Conservation (phyloP, 371 early-diverging fungal genomes). For the Mortierella polycephala region DNA sequence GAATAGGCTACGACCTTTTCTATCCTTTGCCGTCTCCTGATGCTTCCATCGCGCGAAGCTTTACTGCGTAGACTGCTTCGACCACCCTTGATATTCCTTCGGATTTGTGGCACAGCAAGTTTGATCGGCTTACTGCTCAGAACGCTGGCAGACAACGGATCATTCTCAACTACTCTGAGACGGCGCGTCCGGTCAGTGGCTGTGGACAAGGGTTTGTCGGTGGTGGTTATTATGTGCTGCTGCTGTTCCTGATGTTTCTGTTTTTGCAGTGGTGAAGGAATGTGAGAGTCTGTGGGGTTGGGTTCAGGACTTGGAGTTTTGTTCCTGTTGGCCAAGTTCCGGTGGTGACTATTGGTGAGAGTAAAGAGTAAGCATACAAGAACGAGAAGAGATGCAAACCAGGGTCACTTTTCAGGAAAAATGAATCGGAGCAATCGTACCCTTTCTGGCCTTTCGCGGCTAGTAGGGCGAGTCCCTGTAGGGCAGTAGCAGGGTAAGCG, state of each 20-base stretch:
- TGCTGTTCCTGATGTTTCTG: background rate
- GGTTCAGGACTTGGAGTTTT: too few species aligned
- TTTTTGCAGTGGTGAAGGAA: background rate
- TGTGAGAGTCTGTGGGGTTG: background rate
- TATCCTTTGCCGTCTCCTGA: background rate
- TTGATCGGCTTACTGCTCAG: slow-evolving; percentile 3
- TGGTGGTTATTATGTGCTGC: background rate
- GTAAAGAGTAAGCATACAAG: too few species aligned
- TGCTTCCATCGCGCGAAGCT: background rate
- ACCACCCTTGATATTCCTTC: slow-evolving; percentile 7
- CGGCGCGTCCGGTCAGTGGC: slow-evolving; percentile 2
- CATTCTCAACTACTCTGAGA: slow-evolving; percentile 11
- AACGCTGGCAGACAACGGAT: slow-evolving; percentile 21
- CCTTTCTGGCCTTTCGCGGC: background rate
- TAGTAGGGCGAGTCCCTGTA: background rate
- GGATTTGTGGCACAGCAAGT: background rate
- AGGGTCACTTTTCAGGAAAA: too few species aligned
- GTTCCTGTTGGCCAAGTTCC: too few species aligned
- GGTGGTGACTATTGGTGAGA: too few species aligned
- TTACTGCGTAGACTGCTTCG: slow-evolving; percentile 21
- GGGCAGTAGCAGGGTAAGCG: background rate
- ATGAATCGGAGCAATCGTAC: too few species aligned
- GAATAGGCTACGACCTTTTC: background rate
- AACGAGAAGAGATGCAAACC: too few species aligned
- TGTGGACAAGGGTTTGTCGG: background rate